Evolutionary conservation across 2,329 filamentous ascomycete genomes (phyloP), one percentile per base, ranked within the genome.

Genomic region (Epichloe elymi): DNA sequence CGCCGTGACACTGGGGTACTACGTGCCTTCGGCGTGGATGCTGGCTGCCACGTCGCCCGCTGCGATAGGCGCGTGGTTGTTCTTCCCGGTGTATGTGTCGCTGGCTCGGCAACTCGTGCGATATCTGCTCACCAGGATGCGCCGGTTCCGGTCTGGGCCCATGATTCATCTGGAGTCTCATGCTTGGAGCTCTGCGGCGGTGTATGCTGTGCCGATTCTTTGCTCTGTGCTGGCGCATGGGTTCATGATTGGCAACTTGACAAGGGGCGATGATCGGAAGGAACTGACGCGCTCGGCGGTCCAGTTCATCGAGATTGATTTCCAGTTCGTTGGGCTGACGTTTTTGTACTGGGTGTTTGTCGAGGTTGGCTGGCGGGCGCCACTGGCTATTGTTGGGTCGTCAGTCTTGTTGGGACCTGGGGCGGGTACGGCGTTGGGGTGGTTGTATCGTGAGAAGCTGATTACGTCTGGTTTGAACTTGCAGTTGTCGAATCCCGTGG

Each of bases 281-380:
- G 69, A 75, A 56, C 68, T 76, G 69, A 76, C 75, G n/a, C 67
- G 69, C 37, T 68, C 71, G 12, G 68, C 67, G 0, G 59, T 72
- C 47, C 63, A 62, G 45, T 72, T 75, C 49, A 67, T 78, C 49
- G 67, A 71, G 58, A 69, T 78, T 45, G 69, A 78, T 53, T 55
- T 66, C 5, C 60, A 68, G 23, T 75, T 72, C 54, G 64, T 75
- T 43, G 65, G 61, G 2, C 61, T 71, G 56, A 75, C 74, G 1
- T 69, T 76, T 4, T 55, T 77, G 35, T 78, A 78, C 59, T 78
- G 75, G 74, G 61, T 78, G 36, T 60, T 76, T 39, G 71, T 74
- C 15, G 75, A 78, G 60, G 69, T 70, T 0, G 74, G 74, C 17
- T 70, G 70, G 67, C 60, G 62, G 35, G 66, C 63, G 17, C 67